A percentile compares a stretch with the other conserved stretches of the same genome.
Conservation (phyloP, 1,139 yeast genomes). For the Diutina sp. region DNA sequence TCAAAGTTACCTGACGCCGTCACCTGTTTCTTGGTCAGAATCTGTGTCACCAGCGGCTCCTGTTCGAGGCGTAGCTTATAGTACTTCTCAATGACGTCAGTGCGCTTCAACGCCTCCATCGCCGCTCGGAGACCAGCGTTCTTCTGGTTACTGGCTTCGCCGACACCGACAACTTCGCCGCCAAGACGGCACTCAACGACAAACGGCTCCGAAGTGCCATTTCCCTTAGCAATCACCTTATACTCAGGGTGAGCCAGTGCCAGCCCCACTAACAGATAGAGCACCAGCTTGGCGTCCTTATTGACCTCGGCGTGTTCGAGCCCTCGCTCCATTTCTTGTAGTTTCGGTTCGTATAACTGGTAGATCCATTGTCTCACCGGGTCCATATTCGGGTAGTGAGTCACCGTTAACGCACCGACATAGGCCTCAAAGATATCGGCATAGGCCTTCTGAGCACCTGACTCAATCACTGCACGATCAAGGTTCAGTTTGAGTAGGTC, state of each 20-base stretch:
- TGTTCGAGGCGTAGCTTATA: conserved; percentile 44
- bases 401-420: conserved; percentile 70
- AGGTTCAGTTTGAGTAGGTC: conserved; percentile 38
- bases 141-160: conserved; percentile 46
- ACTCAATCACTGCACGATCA: conserved; percentile 20
- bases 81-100: conserved; percentile 49
- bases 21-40: background rate
- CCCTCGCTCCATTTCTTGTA: background rate
- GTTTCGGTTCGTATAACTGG: background rate
- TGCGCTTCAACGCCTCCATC: conserved; percentile 51
- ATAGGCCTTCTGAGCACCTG: conserved; percentile 39
- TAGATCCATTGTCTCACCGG: background rate
- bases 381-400: conserved; percentile 23
- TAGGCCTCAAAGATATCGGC: conserved; percentile 89
- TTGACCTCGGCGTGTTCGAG: conserved; percentile 11
- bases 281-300: conserved; percentile 58
- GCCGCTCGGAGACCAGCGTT: conserved; percentile 69
- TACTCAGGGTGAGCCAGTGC: conserved; percentile 61
- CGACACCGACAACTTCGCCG: conserved; percentile 34
- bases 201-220: conserved; percentile 37
- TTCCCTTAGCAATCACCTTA: conserved; percentile 28
- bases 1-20: background rate
- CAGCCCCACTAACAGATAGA: conserved; percentile 71
- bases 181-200: conserved; percentile 56
- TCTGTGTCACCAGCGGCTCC: conserved; percentile 39